Evolutionary conservation across 371 early-diverging fungal species (phyloP).

Genomic region (Mucor indicus): DNA sequence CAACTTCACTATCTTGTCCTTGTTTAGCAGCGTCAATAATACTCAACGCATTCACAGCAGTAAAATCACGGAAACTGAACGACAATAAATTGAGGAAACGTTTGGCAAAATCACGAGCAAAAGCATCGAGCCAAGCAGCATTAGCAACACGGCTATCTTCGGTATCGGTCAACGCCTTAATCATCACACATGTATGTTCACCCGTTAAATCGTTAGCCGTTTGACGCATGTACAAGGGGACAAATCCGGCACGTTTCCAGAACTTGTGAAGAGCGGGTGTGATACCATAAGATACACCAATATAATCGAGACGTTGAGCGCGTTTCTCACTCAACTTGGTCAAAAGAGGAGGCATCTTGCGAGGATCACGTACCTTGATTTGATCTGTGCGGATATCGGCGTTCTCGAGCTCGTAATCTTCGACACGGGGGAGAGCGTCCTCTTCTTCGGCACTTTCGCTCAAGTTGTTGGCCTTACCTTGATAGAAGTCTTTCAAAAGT

Average conservation of each 20-base stretch:
- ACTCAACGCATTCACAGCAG: slow-evolving; percentile 75
- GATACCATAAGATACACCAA: slow-evolving; percentile 97
- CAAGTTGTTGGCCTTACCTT: slow-evolving; percentile 73
- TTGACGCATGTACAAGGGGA: slow-evolving; percentile 96
- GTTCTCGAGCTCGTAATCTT: slow-evolving; percentile 61
- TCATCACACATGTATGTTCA: slow-evolving; percentile 97
- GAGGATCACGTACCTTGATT: slow-evolving; percentile 81
- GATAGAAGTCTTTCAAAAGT: slow-evolving; percentile 82
- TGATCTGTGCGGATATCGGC: slow-evolving; percentile 74
- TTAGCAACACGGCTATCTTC: slow-evolving; percentile 52
- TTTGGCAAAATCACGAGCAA: slow-evolving; percentile 84
- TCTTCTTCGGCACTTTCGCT: slow-evolving; percentile 54
- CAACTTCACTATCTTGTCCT: slow-evolving; percentile 30
- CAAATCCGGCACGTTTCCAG: slow-evolving; percentile 93
- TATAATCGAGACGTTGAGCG: slow-evolving; percentile 83
- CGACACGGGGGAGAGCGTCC: slow-evolving; percentile 50
- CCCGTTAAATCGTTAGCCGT: slow-evolving; percentile 97
- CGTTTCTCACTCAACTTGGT: slow-evolving; percentile 78
- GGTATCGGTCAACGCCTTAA: slow-evolving; percentile 67
- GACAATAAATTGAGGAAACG: slow-evolving; percentile 85
- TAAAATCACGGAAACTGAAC: slow-evolving; percentile 86
- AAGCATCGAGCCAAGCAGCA: slow-evolving; percentile 72
- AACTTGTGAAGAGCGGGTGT: slow-evolving; percentile 91
- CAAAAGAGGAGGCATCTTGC: slow-evolving; percentile 88
- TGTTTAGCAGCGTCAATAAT: slow-evolving; percentile 74